Evolutionary conservation across 2,329 filamentous ascomycete genomes (phyloP).

Genomic region (Colletotrichum acutatum): DNA sequence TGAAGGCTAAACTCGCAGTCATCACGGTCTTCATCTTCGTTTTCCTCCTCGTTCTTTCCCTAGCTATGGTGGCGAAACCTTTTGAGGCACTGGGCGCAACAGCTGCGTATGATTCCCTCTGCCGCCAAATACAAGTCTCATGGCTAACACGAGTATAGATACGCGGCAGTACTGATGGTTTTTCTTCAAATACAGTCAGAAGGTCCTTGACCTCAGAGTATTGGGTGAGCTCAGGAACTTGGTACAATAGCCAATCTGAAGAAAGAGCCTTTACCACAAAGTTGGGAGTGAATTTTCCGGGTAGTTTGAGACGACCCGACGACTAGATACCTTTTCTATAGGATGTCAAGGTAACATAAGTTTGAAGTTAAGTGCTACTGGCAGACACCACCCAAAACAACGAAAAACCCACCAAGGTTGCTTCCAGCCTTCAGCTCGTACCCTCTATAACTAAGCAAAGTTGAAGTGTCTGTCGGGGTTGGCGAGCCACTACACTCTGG

Average conservation of each 20-base stretch:
- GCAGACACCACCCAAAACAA: no score
- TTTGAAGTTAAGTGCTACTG: no score
- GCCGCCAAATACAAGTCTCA: rapidly evolving
- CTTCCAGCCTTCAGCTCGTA: no score
- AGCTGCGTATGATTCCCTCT: not conserved
- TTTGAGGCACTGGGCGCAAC: not conserved
- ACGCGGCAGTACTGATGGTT: not conserved
- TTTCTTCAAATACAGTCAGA: not conserved
- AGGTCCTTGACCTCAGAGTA: not conserved
- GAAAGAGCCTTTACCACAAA: not conserved
- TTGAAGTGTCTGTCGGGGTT: no score
- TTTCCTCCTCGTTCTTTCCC: not conserved
- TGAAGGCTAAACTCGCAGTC: not conserved
- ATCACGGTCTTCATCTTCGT: not conserved
- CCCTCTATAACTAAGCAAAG: no score
- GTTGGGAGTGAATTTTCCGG: no score
- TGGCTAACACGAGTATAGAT: not conserved
- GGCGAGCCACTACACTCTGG: no score
- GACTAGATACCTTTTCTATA: no score
- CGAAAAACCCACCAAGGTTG: no score
- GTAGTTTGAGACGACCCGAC: no score
- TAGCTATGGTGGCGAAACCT: not conserved
- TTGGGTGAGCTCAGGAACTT: not conserved
- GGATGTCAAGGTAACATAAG: no score
- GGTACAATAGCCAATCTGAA: not conserved